Conservation (phyloP, 768 basidiomycete species). For the Boletus speciosus region DNA sequence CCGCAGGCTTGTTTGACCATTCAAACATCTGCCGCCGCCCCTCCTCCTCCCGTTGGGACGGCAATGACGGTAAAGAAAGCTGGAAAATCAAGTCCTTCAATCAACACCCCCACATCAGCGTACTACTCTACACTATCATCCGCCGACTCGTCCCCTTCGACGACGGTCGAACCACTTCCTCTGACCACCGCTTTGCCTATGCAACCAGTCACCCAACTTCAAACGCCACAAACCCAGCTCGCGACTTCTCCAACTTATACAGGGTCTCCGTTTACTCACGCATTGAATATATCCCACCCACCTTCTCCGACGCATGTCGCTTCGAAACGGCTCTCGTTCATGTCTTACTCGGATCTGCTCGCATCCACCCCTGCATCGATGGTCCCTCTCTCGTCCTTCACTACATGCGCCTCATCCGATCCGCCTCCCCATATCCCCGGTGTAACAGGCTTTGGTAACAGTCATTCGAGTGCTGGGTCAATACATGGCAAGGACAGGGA, state of each 20-base stretch:
- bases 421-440: slow-evolving; percentile 74
- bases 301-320: slow-evolving; percentile 46
- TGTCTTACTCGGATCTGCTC: slow-evolving; percentile 85
- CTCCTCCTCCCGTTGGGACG: slow-evolving; percentile 1
- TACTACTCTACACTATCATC: slow-evolving; percentile 44
- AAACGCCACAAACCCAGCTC: slow-evolving; percentile 6
- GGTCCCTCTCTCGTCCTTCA: slow-evolving; percentile 69
- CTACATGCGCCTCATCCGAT: slow-evolving; percentile 54
- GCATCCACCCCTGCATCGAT: slow-evolving; percentile 71
- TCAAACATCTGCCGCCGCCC: slow-evolving; percentile 19
- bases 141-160: slow-evolving; percentile 37
- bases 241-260: slow-evolving; percentile 24
- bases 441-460: slow-evolving; percentile 45
- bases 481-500: slow-evolving; percentile 35
- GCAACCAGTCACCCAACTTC: slow-evolving; percentile 21
- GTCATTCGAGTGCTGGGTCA: slow-evolving; percentile 25
- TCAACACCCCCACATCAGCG: slow-evolving; percentile 47
- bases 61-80: slow-evolving; percentile 5
- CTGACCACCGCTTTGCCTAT: slow-evolving; percentile 21
- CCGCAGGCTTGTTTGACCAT: slow-evolving; percentile 21
- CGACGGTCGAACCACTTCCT: slow-evolving; percentile 34
- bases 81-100: slow-evolving; percentile 23
- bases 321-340: slow-evolving; percentile 80
- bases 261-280: slow-evolving; percentile 24
- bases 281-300: slow-evolving; percentile 30